Conservation (phyloP, 371 early-diverging fungal genomes). For the Mucor indicus region DNA sequence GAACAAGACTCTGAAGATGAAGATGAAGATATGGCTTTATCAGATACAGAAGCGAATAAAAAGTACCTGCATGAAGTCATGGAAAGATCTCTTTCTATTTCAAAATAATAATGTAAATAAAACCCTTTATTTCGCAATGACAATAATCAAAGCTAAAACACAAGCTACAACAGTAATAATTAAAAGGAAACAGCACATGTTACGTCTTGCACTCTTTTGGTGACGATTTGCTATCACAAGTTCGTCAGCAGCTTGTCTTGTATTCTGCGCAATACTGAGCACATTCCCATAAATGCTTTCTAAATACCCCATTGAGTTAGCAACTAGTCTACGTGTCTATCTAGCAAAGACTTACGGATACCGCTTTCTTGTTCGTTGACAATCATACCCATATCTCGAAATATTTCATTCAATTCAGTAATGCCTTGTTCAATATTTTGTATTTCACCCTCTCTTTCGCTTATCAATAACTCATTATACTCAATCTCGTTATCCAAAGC, state of each 20-base stretch:
- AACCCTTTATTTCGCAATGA: constrained; percentile 38
- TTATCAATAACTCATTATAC: constrained; percentile 88
- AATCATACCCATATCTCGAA: constrained; percentile 91
- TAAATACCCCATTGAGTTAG: constrained; percentile 1
- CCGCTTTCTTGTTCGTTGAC: constrained; percentile 95
- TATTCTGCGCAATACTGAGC: constrained; percentile 70
- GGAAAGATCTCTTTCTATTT: constrained; percentile 18
- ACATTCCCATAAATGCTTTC: constrained; percentile 74
- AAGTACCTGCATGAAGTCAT: constrained; percentile 26
- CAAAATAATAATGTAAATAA: constrained; percentile 3
- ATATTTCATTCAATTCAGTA: constrained; percentile 91
- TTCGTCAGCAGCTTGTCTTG: constrained; percentile 79
- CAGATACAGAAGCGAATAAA: constrained; percentile 36
- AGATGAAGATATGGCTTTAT: constrained; percentile 16
- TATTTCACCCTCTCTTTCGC: constrained; percentile 91
- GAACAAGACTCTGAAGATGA: constrained; percentile 54
- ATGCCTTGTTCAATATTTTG: constrained; percentile 91
- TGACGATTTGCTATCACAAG: constrained; percentile 75
- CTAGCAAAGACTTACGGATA: constrained; percentile 63
- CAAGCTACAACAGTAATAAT: constrained; percentile 65
- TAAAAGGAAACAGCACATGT: constrained; percentile 76
- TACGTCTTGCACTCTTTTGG: constrained; percentile 76
- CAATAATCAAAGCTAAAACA: constrained; percentile 45
- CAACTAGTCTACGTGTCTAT: background rate
- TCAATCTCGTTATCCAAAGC: constrained; percentile 87